These are phyloP conservation scores for Dovyalis caffra DNA, from an alignment of 345 rosid species.

Conservation along the genomic window DNA sequence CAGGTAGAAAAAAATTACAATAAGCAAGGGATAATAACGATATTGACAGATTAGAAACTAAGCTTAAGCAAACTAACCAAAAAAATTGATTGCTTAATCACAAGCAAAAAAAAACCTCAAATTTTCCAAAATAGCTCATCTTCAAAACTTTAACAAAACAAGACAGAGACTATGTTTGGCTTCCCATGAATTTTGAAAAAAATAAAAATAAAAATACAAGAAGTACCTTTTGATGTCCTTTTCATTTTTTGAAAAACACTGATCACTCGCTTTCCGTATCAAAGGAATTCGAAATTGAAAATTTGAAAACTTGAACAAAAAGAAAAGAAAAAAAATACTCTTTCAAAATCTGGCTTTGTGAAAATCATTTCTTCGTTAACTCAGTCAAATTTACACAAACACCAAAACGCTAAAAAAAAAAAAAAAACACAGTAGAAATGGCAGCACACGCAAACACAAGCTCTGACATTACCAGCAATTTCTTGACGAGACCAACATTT, in stretches of 20 bases:
- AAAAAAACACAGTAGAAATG: not conserved
- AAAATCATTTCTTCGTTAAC: not conserved
- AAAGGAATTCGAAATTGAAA: too few relatives aligned
- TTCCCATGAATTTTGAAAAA: too few relatives aligned
- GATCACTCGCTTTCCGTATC: too few relatives aligned
- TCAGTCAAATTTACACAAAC: not conserved
- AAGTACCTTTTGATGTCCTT: not conserved
- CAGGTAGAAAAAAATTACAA: not conserved
- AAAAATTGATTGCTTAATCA: too few relatives aligned
- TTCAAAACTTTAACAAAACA: not conserved
- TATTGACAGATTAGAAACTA: too few relatives aligned
- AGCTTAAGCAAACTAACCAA: too few relatives aligned
- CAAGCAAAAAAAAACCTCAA: too few relatives aligned
- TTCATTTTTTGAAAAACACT: too few relatives aligned
- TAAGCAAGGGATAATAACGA: not conserved
- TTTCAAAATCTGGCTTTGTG: too few relatives aligned
- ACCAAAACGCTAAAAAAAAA: not conserved
- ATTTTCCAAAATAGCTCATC: too few relatives aligned
- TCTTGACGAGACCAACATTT: constrained; percentile 71
- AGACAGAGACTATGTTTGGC: not conserved
- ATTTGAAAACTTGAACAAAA: too few relatives aligned
- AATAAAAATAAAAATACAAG: not conserved
- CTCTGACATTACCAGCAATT: constrained; percentile 59
- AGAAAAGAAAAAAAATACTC: too few relatives aligned
- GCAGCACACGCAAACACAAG: not conserved